phyloP scores from a whole-genome alignment of 2,329 filamentous ascomycete genomes.

The Talaromyces funiculosus region DNA sequence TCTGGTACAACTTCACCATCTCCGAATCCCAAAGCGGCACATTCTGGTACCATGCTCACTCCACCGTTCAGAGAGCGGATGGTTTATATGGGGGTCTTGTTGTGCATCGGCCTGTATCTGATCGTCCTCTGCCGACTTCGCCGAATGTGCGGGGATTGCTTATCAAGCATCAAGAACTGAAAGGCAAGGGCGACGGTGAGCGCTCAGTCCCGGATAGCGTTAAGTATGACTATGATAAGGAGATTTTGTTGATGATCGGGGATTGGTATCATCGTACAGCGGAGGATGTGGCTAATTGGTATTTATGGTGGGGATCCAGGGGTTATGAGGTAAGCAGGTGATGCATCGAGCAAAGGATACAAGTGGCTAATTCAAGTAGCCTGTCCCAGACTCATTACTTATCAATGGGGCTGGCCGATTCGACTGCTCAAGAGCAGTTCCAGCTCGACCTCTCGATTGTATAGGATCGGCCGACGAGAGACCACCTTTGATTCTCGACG shows the following conservation, averaged over 20 bases:
- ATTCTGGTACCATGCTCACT: constrained; percentile 49
- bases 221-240: constrained; percentile 31
- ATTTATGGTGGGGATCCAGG: constrained; percentile 39
- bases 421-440: constrained; percentile 42
- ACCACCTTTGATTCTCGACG: constrained; percentile 24
- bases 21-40: constrained; percentile 38
- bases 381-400: constrained; percentile 45
- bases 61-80: constrained; percentile 39
- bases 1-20: constrained; percentile 39
- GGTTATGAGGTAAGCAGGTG: constrained; percentile 37
- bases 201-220: constrained; percentile 7
- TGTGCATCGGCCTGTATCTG: constrained; percentile 36
- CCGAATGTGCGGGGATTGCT: constrained; percentile 1
- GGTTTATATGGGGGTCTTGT: constrained; percentile 46
- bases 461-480: constrained; percentile 19
- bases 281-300: constrained; percentile 40
- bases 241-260: constrained; percentile 43
- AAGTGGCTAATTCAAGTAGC: constrained; percentile 26
- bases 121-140: neutral
- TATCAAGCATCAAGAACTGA: neutral
- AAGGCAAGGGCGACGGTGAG: neutral
- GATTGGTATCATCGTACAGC: constrained; percentile 47
- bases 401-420: constrained; percentile 45
- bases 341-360: neutral
- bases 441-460: constrained; percentile 44